Base-by-base conservation (phyloP, 2,329 filamentous ascomycete species). In the Fusarium nematophilum region DNA sequence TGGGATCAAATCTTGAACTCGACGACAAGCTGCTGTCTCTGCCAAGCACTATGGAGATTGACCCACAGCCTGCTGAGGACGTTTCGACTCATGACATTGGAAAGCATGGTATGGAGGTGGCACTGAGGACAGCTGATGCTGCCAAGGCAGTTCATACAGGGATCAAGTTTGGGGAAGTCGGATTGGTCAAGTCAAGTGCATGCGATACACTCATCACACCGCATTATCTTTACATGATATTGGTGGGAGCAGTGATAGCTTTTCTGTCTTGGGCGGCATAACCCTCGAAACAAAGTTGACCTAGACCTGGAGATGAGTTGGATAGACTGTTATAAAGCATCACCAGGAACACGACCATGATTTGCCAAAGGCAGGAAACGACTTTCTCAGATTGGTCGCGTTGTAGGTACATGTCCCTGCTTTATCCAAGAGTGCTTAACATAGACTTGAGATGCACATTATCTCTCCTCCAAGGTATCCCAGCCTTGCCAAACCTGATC, bases 151-250 rank as follows among this genome's bases (percentile, higher is more conserved):
- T 46, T 17, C 31, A 39, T 33, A 50, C 59, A 34, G 53, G 57
- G 38, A 23, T 55, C 49, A 61, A 61, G 36, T 60, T 61, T 54
- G 52, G 55, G 21, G 61, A 64, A 53, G 56, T 64, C 30, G 61
- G 49, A 33, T 17, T 57, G 43, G 36, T 53, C 26, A 45, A 56
- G 30, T 40, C 45, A 14, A 52, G 21, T 33, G 45, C 42, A 23
- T 31, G 51, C 27, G 38, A 42, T 33, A 30, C 37, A 31, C 55
- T 45, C 27, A 26, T 30, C 11, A 17, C 14, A 23, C 56, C 56
- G 15, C n/a, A 29, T 17, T n/a, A n/a, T n/a, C 45, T 55, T 18
- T 25, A 49, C 18, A 21, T 45, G 34, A 23, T 46, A 11, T 10
- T 39, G 23, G 15, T 33, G 21, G 36, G 38, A 25, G 10, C 30